Base-by-base conservation (phyloP, 2,329 filamentous ascomycete species). In the Diaporthe sp. region DNA sequence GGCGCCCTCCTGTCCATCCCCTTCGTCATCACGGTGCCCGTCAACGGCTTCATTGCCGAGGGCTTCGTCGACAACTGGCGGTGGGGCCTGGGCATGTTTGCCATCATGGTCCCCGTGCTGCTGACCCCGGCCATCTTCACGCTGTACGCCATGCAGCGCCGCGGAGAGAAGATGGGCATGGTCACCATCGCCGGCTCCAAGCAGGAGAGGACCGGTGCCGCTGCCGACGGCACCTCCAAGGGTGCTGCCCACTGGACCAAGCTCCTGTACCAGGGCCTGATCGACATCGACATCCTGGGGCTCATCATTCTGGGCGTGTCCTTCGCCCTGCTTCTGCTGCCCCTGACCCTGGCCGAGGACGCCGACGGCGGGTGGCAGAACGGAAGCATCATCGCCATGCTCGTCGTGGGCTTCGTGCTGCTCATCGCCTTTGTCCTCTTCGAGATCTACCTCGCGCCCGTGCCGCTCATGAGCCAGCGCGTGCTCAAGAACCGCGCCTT, bases 51-150 rank as follows among this genome's bases (percentile, higher is more conserved):
- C 78, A 87, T 87, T 25, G 83, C 85, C 34, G 78, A 78, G 17
- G 72, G 77, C 19, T 73, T 73, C 15, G 58, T 73, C 37, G 70
- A 73, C 58, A 77, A 85, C 57, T 93, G 90, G 90, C 87, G 91
- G 61, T 93, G 91, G 91, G 91, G 88, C 3, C 89, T 91, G 78
- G 91, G 91, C 70, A 89, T 89, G 80, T 93, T 91, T 81, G 87
- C 89, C 73, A 91, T 93, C 77, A 86, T 93, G 55, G 81, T 91
- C 7, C 91, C 91, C 0, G 85, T 89, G 8, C 86, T 90, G 46
- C 88, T 90, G 67, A 77, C 89, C 15, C 91, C 92, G 0, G 85
- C 92, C 46, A 88, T 89, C 53, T 79, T 87, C n/a, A 85, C 91
- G 2, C 85, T 93, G 73, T 85, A 89, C 72, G 82, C 86, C 73